A percentile compares a stretch with the other conserved stretches of the same genome.
Evolutionary conservation across 2,329 filamentous ascomycete species (phyloP).

Genomic region (Parastagonospora avenae): DNA sequence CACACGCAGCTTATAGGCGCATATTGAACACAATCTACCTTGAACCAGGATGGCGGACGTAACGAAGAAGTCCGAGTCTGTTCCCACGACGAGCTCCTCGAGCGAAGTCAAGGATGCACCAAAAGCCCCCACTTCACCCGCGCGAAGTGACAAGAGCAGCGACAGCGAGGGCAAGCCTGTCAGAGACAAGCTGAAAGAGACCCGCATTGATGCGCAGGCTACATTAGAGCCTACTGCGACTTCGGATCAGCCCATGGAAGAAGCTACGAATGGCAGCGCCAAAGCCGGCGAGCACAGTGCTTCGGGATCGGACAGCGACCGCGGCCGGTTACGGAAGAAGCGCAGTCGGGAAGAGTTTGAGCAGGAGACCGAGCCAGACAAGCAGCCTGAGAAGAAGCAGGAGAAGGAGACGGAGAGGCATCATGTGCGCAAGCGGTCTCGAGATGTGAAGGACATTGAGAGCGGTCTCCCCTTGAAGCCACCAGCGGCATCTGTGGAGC

Average conservation of each 20-base stretch:
- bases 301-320: conserved; percentile 44
- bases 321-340: conserved; percentile 50
- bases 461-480: conserved; percentile 39
- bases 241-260: conserved; percentile 29
- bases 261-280: conserved; percentile 29
- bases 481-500: conserved; percentile 35
- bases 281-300: conserved; percentile 29
- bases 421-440: conserved; percentile 54
- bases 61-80: conserved; percentile 25
- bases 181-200: conserved; percentile 65
- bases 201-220: conserved; percentile 57
- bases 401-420: conserved; percentile 39
- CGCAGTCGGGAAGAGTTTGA: conserved; percentile 54
- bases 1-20: not conserved
- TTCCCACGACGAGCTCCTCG: conserved; percentile 11
- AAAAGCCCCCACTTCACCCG: conserved; percentile 31
- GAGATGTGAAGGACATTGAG: conserved; percentile 47
- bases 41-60: conserved; percentile 27
- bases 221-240: conserved; percentile 20
- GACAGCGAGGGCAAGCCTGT: conserved; percentile 62
- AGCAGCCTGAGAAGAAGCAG: conserved; percentile 39
- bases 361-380: conserved; percentile 40
- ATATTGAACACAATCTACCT: too few relatives aligned
- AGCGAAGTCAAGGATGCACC: conserved; percentile 14
- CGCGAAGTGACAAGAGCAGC: conserved; percentile 48